Evolutionary conservation across 1,284 basidiomycete genomes (phyloP).

Genomic region (Ustilago bromivora): DNA sequence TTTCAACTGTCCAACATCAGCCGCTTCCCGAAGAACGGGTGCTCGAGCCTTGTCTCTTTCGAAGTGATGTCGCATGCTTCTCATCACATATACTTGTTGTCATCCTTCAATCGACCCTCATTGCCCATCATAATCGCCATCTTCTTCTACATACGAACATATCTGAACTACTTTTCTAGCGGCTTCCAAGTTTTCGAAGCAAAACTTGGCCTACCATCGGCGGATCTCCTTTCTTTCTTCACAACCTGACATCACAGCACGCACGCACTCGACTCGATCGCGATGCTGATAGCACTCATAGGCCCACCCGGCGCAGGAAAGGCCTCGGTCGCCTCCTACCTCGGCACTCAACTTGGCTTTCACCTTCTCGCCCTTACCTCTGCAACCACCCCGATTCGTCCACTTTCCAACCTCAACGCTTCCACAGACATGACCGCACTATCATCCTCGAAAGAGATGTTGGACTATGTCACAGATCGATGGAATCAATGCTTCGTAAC

Average conservation of each 20-base stretch:
- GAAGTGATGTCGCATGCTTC: too few species aligned
- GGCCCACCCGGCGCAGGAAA: conserved; percentile 87
- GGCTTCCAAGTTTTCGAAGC: too few species aligned
- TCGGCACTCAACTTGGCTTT: conserved; percentile 74
- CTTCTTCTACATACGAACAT: too few species aligned
- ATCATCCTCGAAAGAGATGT: conserved; percentile 73
- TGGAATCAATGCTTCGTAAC: conserved; percentile 89
- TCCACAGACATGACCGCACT: not conserved
- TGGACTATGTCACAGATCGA: conserved; percentile 82
- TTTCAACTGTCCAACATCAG: too few species aligned
- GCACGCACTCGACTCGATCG: not conserved
- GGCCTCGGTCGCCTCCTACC: conserved; percentile 79
- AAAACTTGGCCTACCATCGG: too few species aligned
- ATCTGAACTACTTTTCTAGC: too few species aligned
- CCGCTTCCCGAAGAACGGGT: too few species aligned
- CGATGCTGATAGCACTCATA: conserved; percentile 86
- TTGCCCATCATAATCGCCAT: too few species aligned
- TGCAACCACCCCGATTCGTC: conserved; percentile 11
- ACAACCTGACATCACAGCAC: not conserved
- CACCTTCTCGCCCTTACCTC: conserved; percentile 4
- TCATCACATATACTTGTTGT: too few species aligned
- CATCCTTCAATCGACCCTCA: too few species aligned
- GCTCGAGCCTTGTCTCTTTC: too few species aligned
- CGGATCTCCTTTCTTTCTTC: not conserved
- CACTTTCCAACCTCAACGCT: not conserved